Conservation (phyloP, 768 basidiomycete species). For the Artomyces pyxidatus region DNA sequence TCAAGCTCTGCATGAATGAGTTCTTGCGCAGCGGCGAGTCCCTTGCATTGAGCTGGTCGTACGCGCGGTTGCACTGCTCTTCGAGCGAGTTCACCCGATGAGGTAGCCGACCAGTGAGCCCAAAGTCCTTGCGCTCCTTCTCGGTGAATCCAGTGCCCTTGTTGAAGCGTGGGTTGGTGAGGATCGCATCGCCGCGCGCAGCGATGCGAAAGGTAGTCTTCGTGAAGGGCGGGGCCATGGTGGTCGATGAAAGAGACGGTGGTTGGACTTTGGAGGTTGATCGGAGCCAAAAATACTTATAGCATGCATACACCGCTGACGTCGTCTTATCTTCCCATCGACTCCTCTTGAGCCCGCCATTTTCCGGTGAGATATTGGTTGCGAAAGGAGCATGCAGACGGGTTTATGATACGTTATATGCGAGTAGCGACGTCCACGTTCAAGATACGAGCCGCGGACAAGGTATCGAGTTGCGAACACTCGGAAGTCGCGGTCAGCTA, state of each 20-base stretch:
- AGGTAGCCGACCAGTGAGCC: conserved; percentile 34
- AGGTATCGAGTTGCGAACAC: too few species aligned
- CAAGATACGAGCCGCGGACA: too few species aligned
- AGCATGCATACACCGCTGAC: neutral
- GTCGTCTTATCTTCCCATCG: neutral
- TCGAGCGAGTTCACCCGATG: conserved; percentile 46
- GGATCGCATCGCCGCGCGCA: conserved; percentile 52
- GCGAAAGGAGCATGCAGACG: neutral
- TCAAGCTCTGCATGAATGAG: conserved; percentile 66
- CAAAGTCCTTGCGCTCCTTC: conserved; percentile 63
- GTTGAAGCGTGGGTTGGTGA: conserved; percentile 62
- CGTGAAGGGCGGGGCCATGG: neutral
- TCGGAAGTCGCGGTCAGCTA: too few species aligned
- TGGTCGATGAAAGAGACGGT: neutral
- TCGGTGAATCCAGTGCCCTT: conserved; percentile 74
- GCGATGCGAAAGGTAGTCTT: conserved; percentile 31
- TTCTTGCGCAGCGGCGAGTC: conserved; percentile 51
- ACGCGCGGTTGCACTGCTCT: conserved; percentile 69
- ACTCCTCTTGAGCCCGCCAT: neutral
- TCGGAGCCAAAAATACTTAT: too few species aligned
- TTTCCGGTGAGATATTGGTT: neutral
- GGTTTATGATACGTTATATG: neutral
- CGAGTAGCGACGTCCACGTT: too few species aligned
- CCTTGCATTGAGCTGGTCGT: conserved; percentile 43
- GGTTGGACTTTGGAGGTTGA: neutral